Conservation (phyloP, 345 rosid species). For the Lenwebbia sp. region DNA sequence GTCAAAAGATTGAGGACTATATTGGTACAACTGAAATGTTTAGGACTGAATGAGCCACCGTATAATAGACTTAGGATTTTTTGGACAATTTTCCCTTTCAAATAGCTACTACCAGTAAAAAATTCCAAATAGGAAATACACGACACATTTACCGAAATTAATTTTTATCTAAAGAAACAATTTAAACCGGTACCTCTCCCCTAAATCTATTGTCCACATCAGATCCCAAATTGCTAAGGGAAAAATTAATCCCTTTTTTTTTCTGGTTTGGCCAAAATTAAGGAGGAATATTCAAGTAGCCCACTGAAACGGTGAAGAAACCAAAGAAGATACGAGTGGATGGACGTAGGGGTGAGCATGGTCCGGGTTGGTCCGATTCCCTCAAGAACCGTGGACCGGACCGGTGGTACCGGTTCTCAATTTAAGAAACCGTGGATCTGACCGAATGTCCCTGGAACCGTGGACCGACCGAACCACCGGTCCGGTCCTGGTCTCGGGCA, state of each 20-base stretch:
- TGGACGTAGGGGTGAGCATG: neutral
- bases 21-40: no score
- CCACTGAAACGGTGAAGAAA: neutral
- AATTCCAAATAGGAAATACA: neutral
- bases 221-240: neutral
- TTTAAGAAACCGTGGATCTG: no score
- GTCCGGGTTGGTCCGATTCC: no score
- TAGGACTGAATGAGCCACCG: no score
- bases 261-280: neutral
- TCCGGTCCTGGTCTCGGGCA: accelerated
- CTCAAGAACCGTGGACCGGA: no score
- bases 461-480: no score
- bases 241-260: no score
- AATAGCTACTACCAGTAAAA: neutral
- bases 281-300: neutral
- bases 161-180: neutral
- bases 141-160: accelerated
- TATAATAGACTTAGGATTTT: no score
- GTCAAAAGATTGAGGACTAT: no score
- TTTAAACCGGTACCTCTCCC: accelerated
- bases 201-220: accelerated
- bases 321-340: neutral
- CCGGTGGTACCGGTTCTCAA: no score
- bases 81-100: no score
- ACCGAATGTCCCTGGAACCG: no score